Percentiles rank a stretch among this genome's conserved stretches.
Evolutionary conservation across 306 rosid species (phyloP).

Genomic region (barrel medic (Medicago truncatula)): DNA sequence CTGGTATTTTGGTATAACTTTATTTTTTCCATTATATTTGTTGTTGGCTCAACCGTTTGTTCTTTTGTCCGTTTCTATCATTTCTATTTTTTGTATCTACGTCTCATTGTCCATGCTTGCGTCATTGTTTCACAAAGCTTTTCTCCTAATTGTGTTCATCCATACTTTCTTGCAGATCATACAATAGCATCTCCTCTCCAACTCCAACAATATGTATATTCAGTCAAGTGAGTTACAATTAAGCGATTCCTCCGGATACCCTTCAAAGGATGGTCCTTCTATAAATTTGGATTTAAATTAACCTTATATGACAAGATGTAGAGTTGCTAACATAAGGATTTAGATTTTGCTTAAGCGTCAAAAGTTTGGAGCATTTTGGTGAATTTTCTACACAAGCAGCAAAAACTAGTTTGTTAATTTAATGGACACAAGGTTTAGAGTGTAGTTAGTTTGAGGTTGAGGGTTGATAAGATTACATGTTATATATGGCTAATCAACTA

Average conservation of each 20-base stretch:
- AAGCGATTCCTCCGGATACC: slow-evolving; percentile 49
- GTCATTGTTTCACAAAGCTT: background rate
- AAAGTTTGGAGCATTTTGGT: slow-evolving; percentile 55
- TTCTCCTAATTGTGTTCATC: slow-evolving; percentile 16
- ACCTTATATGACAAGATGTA: slow-evolving; percentile 38
- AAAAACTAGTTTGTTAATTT: slow-evolving; percentile 6
- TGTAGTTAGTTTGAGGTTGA: too few species aligned
- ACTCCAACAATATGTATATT: slow-evolving; percentile 46
- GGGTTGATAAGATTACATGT: too few species aligned
- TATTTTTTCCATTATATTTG: background rate
- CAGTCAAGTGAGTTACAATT: slow-evolving; percentile 52
- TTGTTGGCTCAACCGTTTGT: background rate
- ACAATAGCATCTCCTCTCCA: slow-evolving; percentile 73
- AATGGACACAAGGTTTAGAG: too few species aligned
- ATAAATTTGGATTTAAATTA: slow-evolving; percentile 49
- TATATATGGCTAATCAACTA: too few species aligned
- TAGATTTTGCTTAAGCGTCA: slow-evolving; percentile 56
- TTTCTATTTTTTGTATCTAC: background rate
- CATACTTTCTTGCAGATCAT: slow-evolving; percentile 49
- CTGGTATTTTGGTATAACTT: background rate
- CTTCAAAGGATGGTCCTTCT: slow-evolving; percentile 42
- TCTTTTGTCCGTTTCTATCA: background rate
- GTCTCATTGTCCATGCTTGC: background rate
- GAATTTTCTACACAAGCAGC: slow-evolving; percentile 50
- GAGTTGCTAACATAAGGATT: slow-evolving; percentile 46